Percentiles rank a stretch among this genome's conserved stretches.
Evolutionary conservation across 2,329 filamentous ascomycete genomes (phyloP).

Genomic region (Elsinoe perseae): DNA sequence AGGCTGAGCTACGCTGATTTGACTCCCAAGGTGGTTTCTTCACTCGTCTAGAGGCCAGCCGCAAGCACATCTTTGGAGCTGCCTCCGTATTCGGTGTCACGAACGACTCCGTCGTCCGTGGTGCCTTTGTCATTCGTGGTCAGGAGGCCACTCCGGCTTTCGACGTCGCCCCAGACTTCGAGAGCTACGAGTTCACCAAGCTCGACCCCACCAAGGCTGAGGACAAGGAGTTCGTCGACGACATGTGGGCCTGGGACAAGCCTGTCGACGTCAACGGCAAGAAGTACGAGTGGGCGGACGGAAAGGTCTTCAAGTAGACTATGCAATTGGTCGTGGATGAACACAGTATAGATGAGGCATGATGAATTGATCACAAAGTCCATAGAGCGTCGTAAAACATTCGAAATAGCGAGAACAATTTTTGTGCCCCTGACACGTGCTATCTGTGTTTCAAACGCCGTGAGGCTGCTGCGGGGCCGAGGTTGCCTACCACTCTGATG

Average conservation of each 20-base stretch:
- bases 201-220: conserved; percentile 80
- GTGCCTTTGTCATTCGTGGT: conserved; percentile 91
- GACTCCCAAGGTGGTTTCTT: conserved; percentile 69
- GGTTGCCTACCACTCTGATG: conserved; percentile 1
- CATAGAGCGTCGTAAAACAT: conserved; percentile 7
- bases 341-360: conserved; percentile 4
- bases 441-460: neutral
- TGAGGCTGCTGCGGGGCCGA: conserved; percentile 3
- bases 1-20: neutral
- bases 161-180: conserved; percentile 92
- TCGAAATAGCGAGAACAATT: neutral
- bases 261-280: conserved; percentile 73
- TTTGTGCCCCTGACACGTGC: conserved; percentile 1
- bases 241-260: conserved; percentile 89
- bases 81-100: conserved; percentile 80
- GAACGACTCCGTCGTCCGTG: conserved; percentile 85
- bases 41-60: conserved; percentile 88
- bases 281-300: conserved; percentile 78
- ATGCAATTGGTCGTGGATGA: neutral
- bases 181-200: conserved; percentile 95
- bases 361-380: conserved; percentile 2
- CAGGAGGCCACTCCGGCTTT: conserved; percentile 81
- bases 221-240: conserved; percentile 77
- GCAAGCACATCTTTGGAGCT: conserved; percentile 95
- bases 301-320: conserved; percentile 98